Base-by-base conservation (phyloP, 2,329 filamentous ascomycete genomes). In the Ophiosphaerella narmari region DNA sequence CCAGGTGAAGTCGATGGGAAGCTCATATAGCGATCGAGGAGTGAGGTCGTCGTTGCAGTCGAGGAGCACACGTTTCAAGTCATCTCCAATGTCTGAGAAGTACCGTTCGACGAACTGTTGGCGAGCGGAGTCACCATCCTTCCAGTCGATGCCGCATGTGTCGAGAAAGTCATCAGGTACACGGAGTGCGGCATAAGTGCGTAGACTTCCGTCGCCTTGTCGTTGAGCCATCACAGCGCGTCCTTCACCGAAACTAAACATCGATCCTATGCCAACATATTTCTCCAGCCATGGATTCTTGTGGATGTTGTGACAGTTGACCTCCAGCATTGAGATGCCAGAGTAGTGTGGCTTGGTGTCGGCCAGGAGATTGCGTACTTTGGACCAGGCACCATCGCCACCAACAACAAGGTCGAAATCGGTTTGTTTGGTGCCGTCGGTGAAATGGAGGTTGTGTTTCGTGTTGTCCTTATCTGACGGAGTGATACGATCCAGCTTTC, bases 1-100 rank as follows among this genome's bases (percentile, higher is more conserved):
- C 82, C 82, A 86, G 2, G 75, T 68, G 4, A 80, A 74, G 2
- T 57, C 82, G 1, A 80, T 64, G 0, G 83, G 82, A 8, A 87
- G 74, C 62, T 78, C 77, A 60, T 81, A 84, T 1, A 86, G 69
- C 1, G 76, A 38, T 4, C 67, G 60, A 5, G 66, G 46, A 3
- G 29, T 53, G 2, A 60, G 7, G 2, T 39, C 35, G 18, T 67
- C 62, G 8, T 31, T 55, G 6, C 55, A 63, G 7, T 57, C 57
- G 2, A 64, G 40, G 24, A 71, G 42, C 1, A 67, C 21, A 7
- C 60, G 54, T 44, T 63, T 54, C 21, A 67, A 35, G 23, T 67
- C 59, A 0, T 48, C 65, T 2, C 78, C 78, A 2, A 80, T 48
- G 16, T 68, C 51, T 1, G 39, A 46, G 14, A 68, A 59, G 50